phyloP scores from a whole-genome alignment of 352 stramenopile genomes.

The Globisporangium splendens region DNA sequence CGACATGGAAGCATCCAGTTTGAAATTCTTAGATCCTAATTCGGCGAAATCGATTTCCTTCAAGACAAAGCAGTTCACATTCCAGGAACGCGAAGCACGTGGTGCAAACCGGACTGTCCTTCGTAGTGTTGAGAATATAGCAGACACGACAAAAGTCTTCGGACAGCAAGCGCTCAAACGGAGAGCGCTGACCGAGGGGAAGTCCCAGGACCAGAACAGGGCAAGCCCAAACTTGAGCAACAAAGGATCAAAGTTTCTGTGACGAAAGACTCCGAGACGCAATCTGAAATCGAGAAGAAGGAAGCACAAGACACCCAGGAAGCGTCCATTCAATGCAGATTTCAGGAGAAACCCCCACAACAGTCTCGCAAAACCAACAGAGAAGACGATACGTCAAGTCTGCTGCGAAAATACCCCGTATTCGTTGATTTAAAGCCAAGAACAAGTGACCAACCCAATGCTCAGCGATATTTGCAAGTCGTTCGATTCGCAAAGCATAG shows the following conservation, averaged over 20 bases:
- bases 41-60: background rate
- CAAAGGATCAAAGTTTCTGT: no score
- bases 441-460: slow-evolving; percentile 7
- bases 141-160: no score
- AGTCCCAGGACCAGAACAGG: no score
- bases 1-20: background rate
- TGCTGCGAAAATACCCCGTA: slow-evolving; percentile 26
- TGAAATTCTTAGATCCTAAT: slow-evolving; percentile 9
- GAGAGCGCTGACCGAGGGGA: no score
- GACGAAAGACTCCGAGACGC: no score
- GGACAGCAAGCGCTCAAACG: no score
- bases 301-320: background rate
- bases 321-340: slow-evolving; percentile 2
- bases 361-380: background rate
- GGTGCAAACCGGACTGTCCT: no score
- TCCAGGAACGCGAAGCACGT: background rate
- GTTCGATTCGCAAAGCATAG: slow-evolving; percentile 14
- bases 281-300: no score
- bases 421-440: slow-evolving; percentile 27
- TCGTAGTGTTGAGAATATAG: background rate
- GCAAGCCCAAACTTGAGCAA: no score
- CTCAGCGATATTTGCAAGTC: slow-evolving; percentile 32
- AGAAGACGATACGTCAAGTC: background rate
- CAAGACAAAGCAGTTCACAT: slow-evolving; percentile 10
- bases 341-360: background rate